Evolutionary conservation across 148 eudicot genomes (phyloP), one percentile per base, ranked within the genome.

Genomic region (Diospyros kaki): DNA sequence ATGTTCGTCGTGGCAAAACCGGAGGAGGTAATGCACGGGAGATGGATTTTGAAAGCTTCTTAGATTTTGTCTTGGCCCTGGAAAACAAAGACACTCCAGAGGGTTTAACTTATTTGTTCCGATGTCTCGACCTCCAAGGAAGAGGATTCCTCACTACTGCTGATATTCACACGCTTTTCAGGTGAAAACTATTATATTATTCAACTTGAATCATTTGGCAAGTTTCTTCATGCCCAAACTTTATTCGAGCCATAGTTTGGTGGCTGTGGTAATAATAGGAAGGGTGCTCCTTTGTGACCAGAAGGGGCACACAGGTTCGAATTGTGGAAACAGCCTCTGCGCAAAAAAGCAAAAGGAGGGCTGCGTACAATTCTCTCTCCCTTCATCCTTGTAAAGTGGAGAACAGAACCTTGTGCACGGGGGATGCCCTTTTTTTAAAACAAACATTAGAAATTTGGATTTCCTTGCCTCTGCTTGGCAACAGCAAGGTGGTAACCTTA

Each of bases 11-110:
- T 81, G 97, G 96, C 43, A 95, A 95, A 88, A 84, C 66, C 76
- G 93, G 97, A 68, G 94, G 90, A 42, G 88, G 87, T 65, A 90
- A 89, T 79, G 73, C 91, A 61, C 87, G 96, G 64, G 97, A 95
- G 82, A 95, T 95, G 97, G 94, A 87, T 86, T 95, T 95, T 58
- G 97, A 90, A 63, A 92, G 96, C 73, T 95, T 92, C 84, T 88
- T 92, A 44, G 96, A 95, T 87, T 89, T 95, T 79, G 97, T 95
- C 81, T 81, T 95, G 69, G 98, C 98, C 64, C 85, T 95, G 46
- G 98, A 95, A 82, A 92, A 95, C 83, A 95, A 95, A 83, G 97
- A 92, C 75, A 92, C 96, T 55, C 94, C 98, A 58, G 97, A 95
- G 78, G 97, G 97, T 15, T 76, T 95, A 78, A 90, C 94, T 15